These are phyloP conservation scores for Venturia carpophila DNA, from an alignment of 2,329 filamentous ascomycete species.

Conservation along the genomic window DNA sequence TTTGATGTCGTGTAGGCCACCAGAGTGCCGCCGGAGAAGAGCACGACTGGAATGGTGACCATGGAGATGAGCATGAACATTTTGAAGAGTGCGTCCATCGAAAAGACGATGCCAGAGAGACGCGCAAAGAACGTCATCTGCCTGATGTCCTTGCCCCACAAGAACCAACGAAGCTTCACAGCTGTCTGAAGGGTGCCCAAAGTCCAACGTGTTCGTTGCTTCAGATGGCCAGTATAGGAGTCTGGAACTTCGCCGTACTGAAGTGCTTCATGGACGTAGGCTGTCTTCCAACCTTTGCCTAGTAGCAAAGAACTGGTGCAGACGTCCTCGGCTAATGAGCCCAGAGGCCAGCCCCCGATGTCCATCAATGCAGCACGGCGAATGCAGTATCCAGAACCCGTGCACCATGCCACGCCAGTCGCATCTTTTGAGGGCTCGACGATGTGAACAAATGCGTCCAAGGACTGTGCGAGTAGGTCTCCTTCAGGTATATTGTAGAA, in stretches of 20 bases:
- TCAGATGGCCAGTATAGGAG: slow-evolving; percentile 47
- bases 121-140: slow-evolving; percentile 51
- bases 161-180: slow-evolving; percentile 52
- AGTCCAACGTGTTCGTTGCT: slow-evolving; percentile 38
- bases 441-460: slow-evolving; percentile 19
- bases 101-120: slow-evolving; percentile 47
- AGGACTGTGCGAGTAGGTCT: slow-evolving; percentile 14
- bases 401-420: slow-evolving; percentile 27
- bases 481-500: slow-evolving; percentile 18
- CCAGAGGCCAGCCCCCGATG: slow-evolving; percentile 30
- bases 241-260: slow-evolving; percentile 55
- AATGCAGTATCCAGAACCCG: slow-evolving; percentile 31
- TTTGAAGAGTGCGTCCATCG: slow-evolving; percentile 45
- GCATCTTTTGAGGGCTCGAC: slow-evolving; percentile 29
- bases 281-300: slow-evolving; percentile 26
- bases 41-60: slow-evolving; percentile 52
- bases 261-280: slow-evolving; percentile 50
- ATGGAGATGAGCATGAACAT: slow-evolving; percentile 48
- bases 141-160: slow-evolving; percentile 46
- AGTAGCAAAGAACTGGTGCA: slow-evolving; percentile 29
- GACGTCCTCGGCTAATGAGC: slow-evolving; percentile 32
- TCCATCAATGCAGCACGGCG: slow-evolving; percentile 27
- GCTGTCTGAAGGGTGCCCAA: slow-evolving; percentile 51
- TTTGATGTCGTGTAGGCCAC: slow-evolving; percentile 47
- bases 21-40: slow-evolving; percentile 49